Percentiles rank a stretch among this genome's conserved stretches.
Conservation (phyloP, 2,329 filamentous ascomycete genomes). For the Colletotrichum eleusines region DNA sequence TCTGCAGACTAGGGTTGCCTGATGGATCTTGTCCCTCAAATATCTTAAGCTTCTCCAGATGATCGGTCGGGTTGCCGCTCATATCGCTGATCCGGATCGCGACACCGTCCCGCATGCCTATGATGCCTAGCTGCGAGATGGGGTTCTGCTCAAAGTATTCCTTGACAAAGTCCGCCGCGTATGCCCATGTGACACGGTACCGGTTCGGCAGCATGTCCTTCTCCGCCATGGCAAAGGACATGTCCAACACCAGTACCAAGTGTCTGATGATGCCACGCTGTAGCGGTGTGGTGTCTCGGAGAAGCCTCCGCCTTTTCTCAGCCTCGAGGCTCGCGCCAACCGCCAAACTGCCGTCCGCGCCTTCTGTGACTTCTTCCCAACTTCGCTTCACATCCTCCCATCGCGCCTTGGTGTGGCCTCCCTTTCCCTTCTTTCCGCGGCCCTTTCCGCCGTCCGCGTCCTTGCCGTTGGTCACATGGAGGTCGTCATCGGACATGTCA, state of each 20-base stretch:
- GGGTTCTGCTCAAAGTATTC: slow-evolving; percentile 99
- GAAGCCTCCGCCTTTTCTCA: slow-evolving; percentile 81
- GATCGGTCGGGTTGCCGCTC: slow-evolving; percentile 90
- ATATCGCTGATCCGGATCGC: slow-evolving; percentile 89
- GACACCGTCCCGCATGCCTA: slow-evolving; percentile 94
- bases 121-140: slow-evolving; percentile 92
- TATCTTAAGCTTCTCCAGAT: slow-evolving; percentile 80
- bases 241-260: slow-evolving; percentile 88
- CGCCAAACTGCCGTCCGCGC: slow-evolving; percentile 81
- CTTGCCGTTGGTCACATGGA: slow-evolving; percentile 55
- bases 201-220: slow-evolving; percentile 93
- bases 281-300: slow-evolving; percentile 93
- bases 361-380: slow-evolving; percentile 82
- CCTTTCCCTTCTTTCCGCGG: slow-evolving; percentile 47
- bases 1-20: slow-evolving; percentile 87
- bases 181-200: slow-evolving; percentile 84
- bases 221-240: slow-evolving; percentile 93
- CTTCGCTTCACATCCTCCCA: slow-evolving; percentile 77
- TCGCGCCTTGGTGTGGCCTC: slow-evolving; percentile 63
- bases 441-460: neutral
- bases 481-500: slow-evolving; percentile 74
- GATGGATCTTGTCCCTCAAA: slow-evolving; percentile 76
- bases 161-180: slow-evolving; percentile 87
- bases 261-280: slow-evolving; percentile 99
- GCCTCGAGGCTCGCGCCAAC: slow-evolving; percentile 83